A percentile compares a stretch with the other conserved stretches of the same genome.
Evolutionary conservation across 1,284 basidiomycete species (phyloP).

Genomic region (Hymenochaete sp.): DNA sequence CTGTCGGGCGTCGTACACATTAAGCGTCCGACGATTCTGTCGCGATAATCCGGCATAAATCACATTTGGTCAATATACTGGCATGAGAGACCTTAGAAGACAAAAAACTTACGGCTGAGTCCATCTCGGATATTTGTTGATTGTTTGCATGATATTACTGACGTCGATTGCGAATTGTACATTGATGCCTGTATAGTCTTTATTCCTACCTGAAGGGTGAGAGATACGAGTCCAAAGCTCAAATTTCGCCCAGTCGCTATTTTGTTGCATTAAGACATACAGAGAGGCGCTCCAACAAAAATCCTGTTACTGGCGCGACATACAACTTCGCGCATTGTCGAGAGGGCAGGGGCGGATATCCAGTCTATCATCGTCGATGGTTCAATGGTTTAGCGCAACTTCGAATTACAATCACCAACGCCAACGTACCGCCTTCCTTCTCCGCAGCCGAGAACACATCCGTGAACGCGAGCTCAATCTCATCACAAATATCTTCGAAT

Average conservation of each 20-base stretch:
- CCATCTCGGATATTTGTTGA: constrained; percentile 31
- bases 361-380: constrained; percentile 31
- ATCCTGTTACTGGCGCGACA: constrained; percentile 33
- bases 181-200: constrained; percentile 32
- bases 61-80: not conserved
- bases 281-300: constrained; percentile 34
- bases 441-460: constrained; percentile 19
- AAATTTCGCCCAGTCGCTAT: not conserved
- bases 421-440: constrained; percentile 17
- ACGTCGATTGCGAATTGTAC: constrained; percentile 28
- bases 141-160: constrained; percentile 20
- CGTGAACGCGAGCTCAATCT: constrained; percentile 21
- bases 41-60: not conserved
- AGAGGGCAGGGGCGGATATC: constrained; percentile 28
- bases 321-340: constrained; percentile 32
- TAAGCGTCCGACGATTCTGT: constrained; percentile 7
- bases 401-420: not conserved
- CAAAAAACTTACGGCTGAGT: constrained; percentile 20
- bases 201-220: constrained; percentile 31
- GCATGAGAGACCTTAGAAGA: not conserved
- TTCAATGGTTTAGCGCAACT: not conserved
- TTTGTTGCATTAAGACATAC: constrained; percentile 21
- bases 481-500: constrained; percentile 23
- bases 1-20: constrained; percentile 4
- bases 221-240: not conserved